These are phyloP conservation scores for Theobroma cacao DNA, from an alignment of 345 rosid species.

Conservation along the genomic window DNA sequence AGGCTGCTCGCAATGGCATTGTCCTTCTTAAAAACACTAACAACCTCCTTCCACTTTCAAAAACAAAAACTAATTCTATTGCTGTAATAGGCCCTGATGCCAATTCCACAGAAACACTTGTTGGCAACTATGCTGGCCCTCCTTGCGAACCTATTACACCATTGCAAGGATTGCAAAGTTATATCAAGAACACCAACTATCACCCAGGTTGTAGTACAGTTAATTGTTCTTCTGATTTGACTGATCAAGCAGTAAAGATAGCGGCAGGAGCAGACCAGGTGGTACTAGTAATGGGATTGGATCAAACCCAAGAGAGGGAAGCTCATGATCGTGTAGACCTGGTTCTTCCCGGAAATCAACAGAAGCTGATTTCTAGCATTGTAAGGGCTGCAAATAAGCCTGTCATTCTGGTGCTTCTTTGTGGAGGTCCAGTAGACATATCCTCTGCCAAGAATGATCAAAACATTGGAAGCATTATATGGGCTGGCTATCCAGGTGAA, in stretches of 20 bases:
- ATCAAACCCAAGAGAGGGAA: conserved; percentile 78
- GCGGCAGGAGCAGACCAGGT: conserved; percentile 64
- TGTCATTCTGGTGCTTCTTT: conserved; percentile 63
- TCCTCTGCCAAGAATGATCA: conserved; percentile 51
- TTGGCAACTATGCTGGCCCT: conserved; percentile 84
- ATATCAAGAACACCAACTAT: conserved; percentile 43
- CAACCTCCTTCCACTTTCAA: conserved; percentile 60
- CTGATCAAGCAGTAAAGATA: conserved; percentile 48
- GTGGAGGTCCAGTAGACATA: conserved; percentile 85
- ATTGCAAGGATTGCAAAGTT: conserved; percentile 50
- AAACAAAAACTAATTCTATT: conserved; percentile 40
- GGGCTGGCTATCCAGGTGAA: conserved; percentile 99
- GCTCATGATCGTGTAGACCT: conserved; percentile 63
- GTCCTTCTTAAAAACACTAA: conserved; percentile 75
- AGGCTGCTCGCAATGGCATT: conserved; percentile 81
- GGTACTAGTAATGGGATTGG: conserved; percentile 86
- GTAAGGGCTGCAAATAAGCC: conserved; percentile 72
- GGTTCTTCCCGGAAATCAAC: conserved; percentile 76
- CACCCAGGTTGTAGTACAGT: conserved; percentile 65
- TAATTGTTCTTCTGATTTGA: conserved; percentile 49
- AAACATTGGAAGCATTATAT: conserved; percentile 71
- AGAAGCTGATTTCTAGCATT: conserved; percentile 50
- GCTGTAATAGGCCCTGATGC: conserved; percentile 88
- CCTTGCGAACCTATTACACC: conserved; percentile 62
- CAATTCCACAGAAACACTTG: conserved; percentile 44